phyloP scores from a whole-genome alignment of 352 stramenopile genomes.

The Elongisporangium undulatum region DNA sequence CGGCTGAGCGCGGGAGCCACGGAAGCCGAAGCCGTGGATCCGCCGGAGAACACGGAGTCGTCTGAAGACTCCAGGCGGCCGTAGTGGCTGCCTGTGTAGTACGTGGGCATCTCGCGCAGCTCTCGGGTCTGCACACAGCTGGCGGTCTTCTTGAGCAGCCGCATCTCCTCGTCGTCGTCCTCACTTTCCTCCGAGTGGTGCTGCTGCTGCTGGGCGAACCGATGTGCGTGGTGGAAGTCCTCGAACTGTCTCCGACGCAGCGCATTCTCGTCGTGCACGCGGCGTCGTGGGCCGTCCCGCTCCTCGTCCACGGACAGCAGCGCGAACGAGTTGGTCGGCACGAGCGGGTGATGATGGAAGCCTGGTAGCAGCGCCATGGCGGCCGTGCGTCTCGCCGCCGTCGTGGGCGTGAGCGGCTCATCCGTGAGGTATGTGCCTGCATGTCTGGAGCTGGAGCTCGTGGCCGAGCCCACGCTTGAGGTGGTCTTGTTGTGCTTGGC shows the following conservation, averaged over 20 bases:
- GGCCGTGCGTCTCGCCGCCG: constrained; percentile 17
- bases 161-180: constrained; percentile 41
- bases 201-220: constrained; percentile 24
- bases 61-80: constrained; percentile 23
- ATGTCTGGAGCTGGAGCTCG: constrained; percentile 4
- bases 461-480: neutral
- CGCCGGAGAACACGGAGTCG: neutral
- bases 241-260: constrained; percentile 12
- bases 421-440: constrained; percentile 2
- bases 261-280: constrained; percentile 13
- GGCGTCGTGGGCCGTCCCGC: constrained; percentile 3
- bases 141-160: constrained; percentile 47
- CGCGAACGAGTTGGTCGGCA: constrained; percentile 6
- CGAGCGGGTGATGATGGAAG: constrained; percentile 20
- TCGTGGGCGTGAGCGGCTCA: constrained; percentile 9
- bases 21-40: neutral
- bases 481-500: constrained; percentile 18
- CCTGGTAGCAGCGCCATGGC: constrained; percentile 18
- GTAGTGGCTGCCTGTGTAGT: constrained; percentile 38
- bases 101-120: constrained; percentile 29
- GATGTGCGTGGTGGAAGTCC: constrained; percentile 22
- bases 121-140: constrained; percentile 52
- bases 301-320: constrained; percentile 3
- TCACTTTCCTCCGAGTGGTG: constrained; percentile 22
- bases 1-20: neutral